Conservation (phyloP, 305 asterid genomes). For the Fraxinus velutina region DNA sequence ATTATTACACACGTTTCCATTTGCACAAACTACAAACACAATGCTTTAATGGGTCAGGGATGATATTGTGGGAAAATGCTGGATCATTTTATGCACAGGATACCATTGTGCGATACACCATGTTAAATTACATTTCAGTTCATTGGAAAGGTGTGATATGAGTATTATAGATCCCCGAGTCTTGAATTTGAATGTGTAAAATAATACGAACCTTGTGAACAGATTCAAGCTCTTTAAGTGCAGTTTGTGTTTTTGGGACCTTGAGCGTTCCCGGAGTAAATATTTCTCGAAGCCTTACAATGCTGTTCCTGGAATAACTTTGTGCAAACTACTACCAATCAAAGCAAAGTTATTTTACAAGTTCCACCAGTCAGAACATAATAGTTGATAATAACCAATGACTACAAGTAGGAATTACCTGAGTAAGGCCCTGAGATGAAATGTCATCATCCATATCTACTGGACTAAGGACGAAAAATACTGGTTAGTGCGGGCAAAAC, state of each 20-base stretch:
- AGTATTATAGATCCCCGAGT: background rate
- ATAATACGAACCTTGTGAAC: constrained; percentile 73
- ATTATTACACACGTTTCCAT: background rate
- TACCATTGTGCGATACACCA: background rate
- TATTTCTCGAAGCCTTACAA: constrained; percentile 79
- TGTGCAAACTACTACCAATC: constrained; percentile 63
- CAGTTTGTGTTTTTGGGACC: constrained; percentile 71
- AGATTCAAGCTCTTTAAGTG: constrained; percentile 89
- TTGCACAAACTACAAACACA: background rate
- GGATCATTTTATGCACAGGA: background rate
- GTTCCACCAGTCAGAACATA: constrained; percentile 1
- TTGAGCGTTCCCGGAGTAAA: constrained; percentile 76
- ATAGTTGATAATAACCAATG: constrained; percentile 6
- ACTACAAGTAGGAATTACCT: constrained; percentile 45
- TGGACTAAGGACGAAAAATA: constrained; percentile 53
- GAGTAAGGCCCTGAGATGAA: constrained; percentile 85
- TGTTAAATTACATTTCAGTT: background rate
- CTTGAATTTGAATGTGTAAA: background rate
- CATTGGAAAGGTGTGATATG: background rate
- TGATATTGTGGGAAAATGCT: background rate
- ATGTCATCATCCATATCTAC: constrained; percentile 75
- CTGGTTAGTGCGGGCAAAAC: constrained; percentile 6
- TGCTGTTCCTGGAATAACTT: constrained; percentile 54
- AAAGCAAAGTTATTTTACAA: constrained; percentile 15
- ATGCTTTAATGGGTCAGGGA: background rate